These are phyloP conservation scores for Heterobasidion occidentale DNA, from an alignment of 1,284 basidiomycete species.

Conservation along the genomic window DNA sequence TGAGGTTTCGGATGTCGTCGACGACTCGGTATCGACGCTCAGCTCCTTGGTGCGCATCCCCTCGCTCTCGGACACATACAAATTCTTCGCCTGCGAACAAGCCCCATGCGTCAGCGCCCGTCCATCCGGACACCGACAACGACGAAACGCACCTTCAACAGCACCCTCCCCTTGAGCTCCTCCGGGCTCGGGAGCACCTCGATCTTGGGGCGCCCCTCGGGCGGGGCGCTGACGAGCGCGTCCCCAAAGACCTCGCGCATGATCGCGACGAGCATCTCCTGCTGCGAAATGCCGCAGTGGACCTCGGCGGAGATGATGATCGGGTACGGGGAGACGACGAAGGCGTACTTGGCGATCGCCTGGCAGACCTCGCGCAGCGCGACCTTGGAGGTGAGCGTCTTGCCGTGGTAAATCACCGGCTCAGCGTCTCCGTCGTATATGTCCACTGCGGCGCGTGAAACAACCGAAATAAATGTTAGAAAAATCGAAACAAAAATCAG, in stretches of 20 bases:
- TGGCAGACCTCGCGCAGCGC: constrained; percentile 79
- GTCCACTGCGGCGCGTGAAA: constrained; percentile 58
- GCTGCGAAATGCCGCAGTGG: constrained; percentile 80
- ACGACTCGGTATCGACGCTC: constrained; percentile 36
- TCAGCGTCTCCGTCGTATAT: constrained; percentile 86
- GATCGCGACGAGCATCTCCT: constrained; percentile 76
- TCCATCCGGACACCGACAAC: not conserved
- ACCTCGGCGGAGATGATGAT: constrained; percentile 94
- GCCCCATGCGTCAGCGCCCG: no score
- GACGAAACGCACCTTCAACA: constrained; percentile 65
- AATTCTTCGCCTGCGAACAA: constrained; percentile 49
- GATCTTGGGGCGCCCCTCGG: constrained; percentile 41
- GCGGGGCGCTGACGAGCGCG: constrained; percentile 56
- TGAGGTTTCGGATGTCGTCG: constrained; percentile 30
- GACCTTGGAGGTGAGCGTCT: constrained; percentile 86
- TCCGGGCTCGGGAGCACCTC: constrained; percentile 80
- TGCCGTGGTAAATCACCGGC: constrained; percentile 86
- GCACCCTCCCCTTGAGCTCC: constrained; percentile 70
- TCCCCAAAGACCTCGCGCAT: constrained; percentile 79
- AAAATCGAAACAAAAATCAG: not conserved
- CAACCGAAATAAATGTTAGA: not conserved
- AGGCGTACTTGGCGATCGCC: constrained; percentile 90
- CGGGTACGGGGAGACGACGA: constrained; percentile 89
- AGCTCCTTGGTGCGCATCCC: constrained; percentile 29
- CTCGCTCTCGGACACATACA: constrained; percentile 36